Base-by-base conservation (phyloP, 176 grass and related monocot genomes). In the Musa beccarii region DNA sequence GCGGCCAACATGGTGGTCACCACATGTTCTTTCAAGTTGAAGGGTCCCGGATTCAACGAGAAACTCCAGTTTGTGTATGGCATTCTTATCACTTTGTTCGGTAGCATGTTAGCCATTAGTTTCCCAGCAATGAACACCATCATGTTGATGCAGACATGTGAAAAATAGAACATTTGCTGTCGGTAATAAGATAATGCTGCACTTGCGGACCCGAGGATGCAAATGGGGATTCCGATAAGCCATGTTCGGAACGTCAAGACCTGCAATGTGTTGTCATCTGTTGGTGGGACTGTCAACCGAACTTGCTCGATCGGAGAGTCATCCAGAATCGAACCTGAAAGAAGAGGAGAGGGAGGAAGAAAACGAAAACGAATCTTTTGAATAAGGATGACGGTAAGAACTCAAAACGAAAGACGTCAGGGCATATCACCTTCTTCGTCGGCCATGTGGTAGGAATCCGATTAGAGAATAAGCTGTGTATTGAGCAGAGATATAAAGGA, bases 11-110 rank as follows among this genome's bases (percentile, higher is more conserved):
- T 80, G 69, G 25, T 25, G 25, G 51, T 49, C 34, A 20, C 29
- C 8, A 64, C 20, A 64, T 71, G 68, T 20, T 71, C 34, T 71
- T 71, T 71, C 28, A 51, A 8, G 16, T 71, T 71, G 68, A 71
- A 71, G 25, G 68, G 14, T 13, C 69, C 14, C 1, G 49, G 49
- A 51, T 71, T 52, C 17, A 52, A 20, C 43, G 49, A 71, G 20
- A 71, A 19, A 7, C 2, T 71, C 49, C 49, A 52, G 10, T 5
- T 22, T 15, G 69, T 52, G 0, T 12, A n/a, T 8, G 49, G 49
- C 0, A 71, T 10, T 2, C 16, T 11, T 0, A 71, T 0, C 7
- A 22, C 16, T 22, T 52, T 71, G 2, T 19, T 22, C 0, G 69
- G 69, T 0, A 71, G 25, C 1, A 2, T 13, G 0, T 49, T 52